These are phyloP conservation scores for Globisporangium viniferum DNA, from an alignment of 352 stramenopile species.

Conservation along the genomic window DNA sequence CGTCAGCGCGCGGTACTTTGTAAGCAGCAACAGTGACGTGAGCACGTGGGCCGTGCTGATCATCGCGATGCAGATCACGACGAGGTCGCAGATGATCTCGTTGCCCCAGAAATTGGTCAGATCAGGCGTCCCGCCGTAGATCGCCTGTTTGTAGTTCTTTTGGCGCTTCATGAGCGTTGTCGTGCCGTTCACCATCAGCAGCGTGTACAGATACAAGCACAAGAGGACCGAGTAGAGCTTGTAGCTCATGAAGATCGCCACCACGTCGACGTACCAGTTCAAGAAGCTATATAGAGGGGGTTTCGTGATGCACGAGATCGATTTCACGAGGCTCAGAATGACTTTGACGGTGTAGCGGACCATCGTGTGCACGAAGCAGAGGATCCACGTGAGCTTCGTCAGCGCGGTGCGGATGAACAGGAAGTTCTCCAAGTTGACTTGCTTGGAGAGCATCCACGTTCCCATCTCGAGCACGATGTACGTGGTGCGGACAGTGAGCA, in stretches of 20 bases:
- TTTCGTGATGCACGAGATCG: slow-evolving; percentile 46
- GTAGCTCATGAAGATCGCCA: slow-evolving; percentile 24
- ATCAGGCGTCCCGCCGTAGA: slow-evolving; percentile 24
- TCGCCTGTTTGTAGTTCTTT: slow-evolving; percentile 4
- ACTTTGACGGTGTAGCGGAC: slow-evolving; percentile 33
- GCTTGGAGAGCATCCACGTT: slow-evolving; percentile 47
- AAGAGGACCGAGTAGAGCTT: slow-evolving; percentile 32
- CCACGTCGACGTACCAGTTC: slow-evolving; percentile 8
- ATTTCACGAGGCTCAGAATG: slow-evolving; percentile 3
- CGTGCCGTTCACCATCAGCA: slow-evolving; percentile 18
- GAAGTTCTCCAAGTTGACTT: slow-evolving; percentile 43
- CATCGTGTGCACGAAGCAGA: slow-evolving; percentile 42
- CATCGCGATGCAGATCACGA: slow-evolving; percentile 16
- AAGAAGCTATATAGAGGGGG: slow-evolving; percentile 10
- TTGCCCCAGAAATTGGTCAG: slow-evolving; percentile 27
- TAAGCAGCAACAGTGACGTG: neutral
- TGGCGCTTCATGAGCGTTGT: slow-evolving; percentile 24
- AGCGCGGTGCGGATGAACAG: slow-evolving; percentile 46
- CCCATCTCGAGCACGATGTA: slow-evolving; percentile 46
- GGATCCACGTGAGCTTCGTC: slow-evolving; percentile 49
- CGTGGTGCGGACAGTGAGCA: slow-evolving; percentile 37
- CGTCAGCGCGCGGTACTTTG: slow-evolving; percentile 6
- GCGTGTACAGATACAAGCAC: slow-evolving; percentile 16
- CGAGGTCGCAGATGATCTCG: slow-evolving; percentile 23
- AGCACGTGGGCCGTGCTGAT: slow-evolving; percentile 1